Conservation (phyloP, 176 grass and related monocot genomes). For the Luzula sylvatica region DNA sequence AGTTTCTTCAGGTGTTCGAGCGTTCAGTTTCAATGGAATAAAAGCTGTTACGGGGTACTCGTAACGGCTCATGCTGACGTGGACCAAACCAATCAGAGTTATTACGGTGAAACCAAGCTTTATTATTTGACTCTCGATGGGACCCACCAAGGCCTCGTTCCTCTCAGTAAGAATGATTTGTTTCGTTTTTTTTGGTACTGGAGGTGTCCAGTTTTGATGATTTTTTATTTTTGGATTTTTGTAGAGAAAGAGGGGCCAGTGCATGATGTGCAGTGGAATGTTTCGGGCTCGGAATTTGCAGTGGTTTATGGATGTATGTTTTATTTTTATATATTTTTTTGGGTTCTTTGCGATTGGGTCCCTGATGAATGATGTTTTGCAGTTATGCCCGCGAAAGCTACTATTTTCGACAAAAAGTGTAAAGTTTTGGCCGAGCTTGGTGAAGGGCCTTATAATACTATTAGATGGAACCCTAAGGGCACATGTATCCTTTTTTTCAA, state of each 20-base stretch:
- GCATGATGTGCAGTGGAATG: slow-evolving; percentile 88
- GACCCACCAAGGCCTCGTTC: slow-evolving; percentile 78
- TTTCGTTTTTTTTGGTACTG: background rate
- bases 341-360: slow-evolving; percentile 11
- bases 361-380: slow-evolving; percentile 20
- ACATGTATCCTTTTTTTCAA: slow-evolving; percentile 61
- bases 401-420: slow-evolving; percentile 86
- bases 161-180: slow-evolving; percentile 56
- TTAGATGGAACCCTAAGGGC: slow-evolving; percentile 95
- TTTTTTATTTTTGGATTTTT: background rate
- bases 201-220: background rate
- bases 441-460: slow-evolving; percentile 86
- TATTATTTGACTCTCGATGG: slow-evolving; percentile 90
- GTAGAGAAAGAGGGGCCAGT: slow-evolving; percentile 83
- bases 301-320: slow-evolving; percentile 87
- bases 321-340: slow-evolving; percentile 19
- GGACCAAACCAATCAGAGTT: slow-evolving; percentile 98
- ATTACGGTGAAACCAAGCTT: slow-evolving; percentile 93
- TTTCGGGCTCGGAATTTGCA: slow-evolving; percentile 75
- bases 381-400: slow-evolving; percentile 89
- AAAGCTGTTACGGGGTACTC: slow-evolving; percentile 64
- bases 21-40: slow-evolving; percentile 76
- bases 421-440: slow-evolving; percentile 85
- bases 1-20: slow-evolving; percentile 87
- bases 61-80: slow-evolving; percentile 75